A percentile compares a stretch with the other conserved stretches of the same genome.
Evolutionary conservation across 305 asterid genomes (phyloP).

Genomic region (Coffea humblotiana): DNA sequence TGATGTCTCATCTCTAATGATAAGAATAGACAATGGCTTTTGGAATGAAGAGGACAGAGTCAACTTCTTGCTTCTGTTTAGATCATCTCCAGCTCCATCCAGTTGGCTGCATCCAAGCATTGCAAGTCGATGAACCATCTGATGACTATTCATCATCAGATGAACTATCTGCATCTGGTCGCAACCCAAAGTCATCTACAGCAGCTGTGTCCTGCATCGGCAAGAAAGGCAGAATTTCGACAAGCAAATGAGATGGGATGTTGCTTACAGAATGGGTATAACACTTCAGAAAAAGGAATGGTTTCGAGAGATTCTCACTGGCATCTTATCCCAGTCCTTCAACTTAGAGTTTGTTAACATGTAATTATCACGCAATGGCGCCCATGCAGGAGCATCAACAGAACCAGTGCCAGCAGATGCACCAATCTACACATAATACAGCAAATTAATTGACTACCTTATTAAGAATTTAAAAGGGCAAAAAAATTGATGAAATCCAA

Average conservation of each 20-base stretch:
- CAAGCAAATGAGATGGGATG: not conserved
- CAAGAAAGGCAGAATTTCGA: not conserved
- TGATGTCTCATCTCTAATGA: no score
- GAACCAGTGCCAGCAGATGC: slow-evolving; percentile 40
- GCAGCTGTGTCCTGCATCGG: slow-evolving; percentile 41
- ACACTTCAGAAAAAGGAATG: not conserved
- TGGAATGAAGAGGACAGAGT: no score
- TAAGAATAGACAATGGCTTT: no score
- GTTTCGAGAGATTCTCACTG: slow-evolving; percentile 36
- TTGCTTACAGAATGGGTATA: no score
- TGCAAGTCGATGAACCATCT: not conserved
- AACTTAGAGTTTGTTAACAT: slow-evolving; percentile 77
- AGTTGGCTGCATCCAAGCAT: not conserved
- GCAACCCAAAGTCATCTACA: slow-evolving; percentile 47
- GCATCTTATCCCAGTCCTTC: slow-evolving; percentile 89
- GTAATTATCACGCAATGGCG: slow-evolving; percentile 80
- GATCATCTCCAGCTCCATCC: not conserved
- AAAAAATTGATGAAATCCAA: not conserved
- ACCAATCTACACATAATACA: slow-evolving; percentile 40
- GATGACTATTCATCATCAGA: slow-evolving; percentile 57
- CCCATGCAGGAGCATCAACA: slow-evolving; percentile 73
- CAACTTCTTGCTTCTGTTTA: no score
- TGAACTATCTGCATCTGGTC: slow-evolving; percentile 46
- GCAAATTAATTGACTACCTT: not conserved
- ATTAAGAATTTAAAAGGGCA: not conserved